Percentiles rank a stretch among this genome's conserved stretches.
Evolutionary conservation across 2,329 filamentous ascomycete genomes (phyloP).

Genomic region (Apiospora arundinis): DNA sequence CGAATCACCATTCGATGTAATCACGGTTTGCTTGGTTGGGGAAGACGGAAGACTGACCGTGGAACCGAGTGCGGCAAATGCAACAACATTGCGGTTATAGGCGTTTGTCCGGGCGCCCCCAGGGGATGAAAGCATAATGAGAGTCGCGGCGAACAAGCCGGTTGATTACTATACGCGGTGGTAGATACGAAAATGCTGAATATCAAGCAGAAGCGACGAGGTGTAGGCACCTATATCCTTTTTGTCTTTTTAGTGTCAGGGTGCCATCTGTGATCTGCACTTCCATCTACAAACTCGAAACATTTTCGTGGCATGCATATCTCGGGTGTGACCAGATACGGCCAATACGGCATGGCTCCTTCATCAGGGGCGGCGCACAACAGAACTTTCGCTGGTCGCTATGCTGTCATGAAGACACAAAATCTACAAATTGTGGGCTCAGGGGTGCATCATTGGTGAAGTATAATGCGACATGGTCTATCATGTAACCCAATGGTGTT

Average conservation of each 20-base stretch:
- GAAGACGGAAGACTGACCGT: neutral
- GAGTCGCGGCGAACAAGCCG: neutral
- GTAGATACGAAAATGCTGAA: neutral
- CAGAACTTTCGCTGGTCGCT: neutral
- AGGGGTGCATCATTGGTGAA: neutral
- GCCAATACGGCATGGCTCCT: neutral
- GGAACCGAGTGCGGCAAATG: constrained; percentile 5
- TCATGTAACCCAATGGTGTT: neutral
- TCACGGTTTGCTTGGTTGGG: neutral
- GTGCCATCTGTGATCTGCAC: neutral
- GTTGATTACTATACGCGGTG: neutral
- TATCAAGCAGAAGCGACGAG: neutral
- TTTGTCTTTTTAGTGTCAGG: neutral
- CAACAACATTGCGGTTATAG: constrained; percentile 7
- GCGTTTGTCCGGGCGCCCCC: neutral
- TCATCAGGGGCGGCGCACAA: too few relatives aligned
- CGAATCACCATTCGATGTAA: neutral
- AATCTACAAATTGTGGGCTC: constrained; percentile 2
- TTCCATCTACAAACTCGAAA: neutral
- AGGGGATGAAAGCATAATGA: neutral
- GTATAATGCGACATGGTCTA: neutral
- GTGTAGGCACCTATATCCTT: neutral
- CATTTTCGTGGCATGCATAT: neutral
- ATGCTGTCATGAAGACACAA: neutral
- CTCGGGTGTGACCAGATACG: neutral